Percentiles rank a stretch among this genome's conserved stretches.
Evolutionary conservation across 805 yeast species (phyloP).

Genomic region (Lachancea sp.): DNA sequence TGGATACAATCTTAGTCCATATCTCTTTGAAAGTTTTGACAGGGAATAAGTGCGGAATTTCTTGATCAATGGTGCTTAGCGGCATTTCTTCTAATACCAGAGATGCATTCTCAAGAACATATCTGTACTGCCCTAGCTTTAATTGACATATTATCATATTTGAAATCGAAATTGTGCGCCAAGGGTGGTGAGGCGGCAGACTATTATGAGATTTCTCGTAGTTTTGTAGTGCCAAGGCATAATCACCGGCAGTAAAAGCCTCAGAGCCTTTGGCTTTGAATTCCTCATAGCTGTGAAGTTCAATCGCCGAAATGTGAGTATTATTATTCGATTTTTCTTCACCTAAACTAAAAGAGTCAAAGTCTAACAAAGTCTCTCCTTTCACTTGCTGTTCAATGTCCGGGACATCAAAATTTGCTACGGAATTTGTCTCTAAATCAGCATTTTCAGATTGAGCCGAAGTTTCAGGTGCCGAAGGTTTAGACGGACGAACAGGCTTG

Average conservation of each 20-base stretch:
- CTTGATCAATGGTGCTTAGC: conserved; percentile 38
- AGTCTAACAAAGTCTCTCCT: conserved; percentile 16
- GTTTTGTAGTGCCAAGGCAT: conserved; percentile 51
- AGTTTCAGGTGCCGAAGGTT: neutral
- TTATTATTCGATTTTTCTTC: neutral
- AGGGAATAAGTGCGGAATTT: conserved; percentile 34
- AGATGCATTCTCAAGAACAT: conserved; percentile 28
- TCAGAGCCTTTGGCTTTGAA: conserved; percentile 52
- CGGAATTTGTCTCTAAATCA: neutral
- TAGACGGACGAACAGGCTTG: neutral
- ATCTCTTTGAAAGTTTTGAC: conserved; percentile 43
- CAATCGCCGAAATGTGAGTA: conserved; percentile 22
- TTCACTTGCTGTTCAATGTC: neutral
- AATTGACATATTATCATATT: conserved; percentile 64
- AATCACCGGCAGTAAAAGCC: conserved; percentile 78
- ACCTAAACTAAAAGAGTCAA: conserved; percentile 9
- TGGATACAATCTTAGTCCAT: conserved; percentile 62
- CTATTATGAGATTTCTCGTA: conserved; percentile 52
- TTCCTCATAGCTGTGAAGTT: conserved; percentile 37
- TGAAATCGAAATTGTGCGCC: conserved; percentile 62
- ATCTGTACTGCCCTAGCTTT: conserved; percentile 61
- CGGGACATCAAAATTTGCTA: neutral
- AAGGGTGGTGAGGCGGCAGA: conserved; percentile 59
- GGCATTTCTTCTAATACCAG: conserved; percentile 33
- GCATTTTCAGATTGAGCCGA: neutral